Evolutionary conservation across 208 protist genomes (phyloP).

Genomic region (Acanthamoeba healyi): DNA sequence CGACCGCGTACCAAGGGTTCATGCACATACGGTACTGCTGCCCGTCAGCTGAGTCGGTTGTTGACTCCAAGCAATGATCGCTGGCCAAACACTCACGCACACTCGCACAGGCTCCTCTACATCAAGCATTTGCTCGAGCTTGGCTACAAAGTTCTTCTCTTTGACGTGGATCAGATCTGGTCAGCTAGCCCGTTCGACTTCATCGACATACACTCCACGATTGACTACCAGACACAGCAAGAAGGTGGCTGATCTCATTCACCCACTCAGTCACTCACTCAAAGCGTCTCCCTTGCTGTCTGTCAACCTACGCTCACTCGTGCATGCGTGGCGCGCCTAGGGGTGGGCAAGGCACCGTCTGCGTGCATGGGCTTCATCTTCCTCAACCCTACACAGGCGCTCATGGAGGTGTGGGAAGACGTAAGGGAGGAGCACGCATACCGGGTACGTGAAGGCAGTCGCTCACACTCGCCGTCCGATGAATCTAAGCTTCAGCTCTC

Average conservation of each 20-base stretch:
- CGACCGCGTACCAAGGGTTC: background rate
- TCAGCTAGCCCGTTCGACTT: background rate
- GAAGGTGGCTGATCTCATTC: background rate
- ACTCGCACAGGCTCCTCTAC: background rate
- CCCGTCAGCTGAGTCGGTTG: background rate
- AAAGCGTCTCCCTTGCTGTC: too few relatives aligned
- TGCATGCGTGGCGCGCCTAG: too few relatives aligned
- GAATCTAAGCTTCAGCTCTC: too few relatives aligned
- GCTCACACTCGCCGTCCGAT: too few relatives aligned
- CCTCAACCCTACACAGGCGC: background rate
- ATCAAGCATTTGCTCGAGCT: background rate
- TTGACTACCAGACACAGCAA: background rate
- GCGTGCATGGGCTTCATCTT: background rate
- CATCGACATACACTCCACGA: background rate
- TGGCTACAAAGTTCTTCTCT: background rate
- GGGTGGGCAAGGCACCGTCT: background rate
- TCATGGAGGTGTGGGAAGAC: background rate
- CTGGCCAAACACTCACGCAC: background rate
- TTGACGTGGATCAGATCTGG: constrained; percentile 22
- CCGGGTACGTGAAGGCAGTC: background rate
- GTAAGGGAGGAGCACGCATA: background rate
- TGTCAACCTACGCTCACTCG: too few relatives aligned
- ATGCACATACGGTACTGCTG: background rate
- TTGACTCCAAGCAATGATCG: background rate
- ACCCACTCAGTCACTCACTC: too few relatives aligned